Percentiles rank a stretch among this genome's conserved stretches.
Conservation (phyloP, 2,329 filamentous ascomycete genomes). For the Cadophora sp. region DNA sequence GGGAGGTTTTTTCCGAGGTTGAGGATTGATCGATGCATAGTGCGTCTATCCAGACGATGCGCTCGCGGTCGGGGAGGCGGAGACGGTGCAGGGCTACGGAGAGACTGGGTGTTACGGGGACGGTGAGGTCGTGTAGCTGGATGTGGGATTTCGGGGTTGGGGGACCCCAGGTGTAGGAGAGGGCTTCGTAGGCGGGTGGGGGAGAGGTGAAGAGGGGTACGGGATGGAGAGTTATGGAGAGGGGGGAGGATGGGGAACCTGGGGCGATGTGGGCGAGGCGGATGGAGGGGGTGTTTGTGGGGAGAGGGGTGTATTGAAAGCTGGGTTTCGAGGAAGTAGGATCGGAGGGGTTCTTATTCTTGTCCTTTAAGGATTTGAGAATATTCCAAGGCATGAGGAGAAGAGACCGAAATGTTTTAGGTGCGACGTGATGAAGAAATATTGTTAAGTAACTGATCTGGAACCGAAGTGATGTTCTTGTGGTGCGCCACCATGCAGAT, state of each 20-base stretch:
- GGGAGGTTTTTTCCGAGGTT: background rate
- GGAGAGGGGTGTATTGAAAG: background rate
- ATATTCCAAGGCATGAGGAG: background rate
- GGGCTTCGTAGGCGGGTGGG: conserved; percentile 4
- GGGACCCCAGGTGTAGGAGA: conserved; percentile 2
- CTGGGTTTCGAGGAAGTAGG: background rate
- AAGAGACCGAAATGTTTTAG: background rate
- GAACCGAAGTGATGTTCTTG: background rate
- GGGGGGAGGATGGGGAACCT: background rate
- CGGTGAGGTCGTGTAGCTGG: background rate
- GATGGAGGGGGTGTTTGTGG: background rate
- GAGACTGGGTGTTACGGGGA: background rate
- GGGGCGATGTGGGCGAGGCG: conserved; percentile 3
- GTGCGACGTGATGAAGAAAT: too few species aligned
- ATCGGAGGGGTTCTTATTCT: background rate
- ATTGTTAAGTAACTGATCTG: background rate
- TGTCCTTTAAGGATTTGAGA: background rate
- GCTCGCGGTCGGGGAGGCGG: background rate
- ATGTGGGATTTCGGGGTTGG: background rate
- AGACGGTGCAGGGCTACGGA: background rate
- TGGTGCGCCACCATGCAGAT: background rate
- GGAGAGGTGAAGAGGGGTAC: background rate
- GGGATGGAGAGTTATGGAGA: background rate
- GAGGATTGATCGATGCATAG: conserved; percentile 1
- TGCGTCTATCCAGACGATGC: conserved; percentile 6